These are phyloP conservation scores for Phytophthora megakarya DNA, from an alignment of 352 stramenopile species.

Conservation along the genomic window DNA sequence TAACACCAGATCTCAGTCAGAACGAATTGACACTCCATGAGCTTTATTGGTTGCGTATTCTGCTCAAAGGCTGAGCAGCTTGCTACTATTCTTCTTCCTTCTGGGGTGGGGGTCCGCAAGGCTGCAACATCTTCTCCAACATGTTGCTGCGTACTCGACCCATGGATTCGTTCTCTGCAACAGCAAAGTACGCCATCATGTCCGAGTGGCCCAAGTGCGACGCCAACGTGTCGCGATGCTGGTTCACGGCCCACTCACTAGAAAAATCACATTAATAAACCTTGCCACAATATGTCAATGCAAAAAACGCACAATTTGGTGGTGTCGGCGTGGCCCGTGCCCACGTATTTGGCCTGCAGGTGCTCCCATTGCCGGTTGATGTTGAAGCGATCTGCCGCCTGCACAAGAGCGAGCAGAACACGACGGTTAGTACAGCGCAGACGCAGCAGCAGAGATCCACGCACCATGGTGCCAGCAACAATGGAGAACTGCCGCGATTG, in stretches of 20 bases:
- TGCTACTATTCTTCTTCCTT: slow-evolving; percentile 74
- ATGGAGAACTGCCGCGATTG: background rate
- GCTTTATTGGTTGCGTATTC: slow-evolving; percentile 8
- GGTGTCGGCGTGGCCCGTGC: slow-evolving; percentile 96
- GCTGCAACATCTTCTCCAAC: slow-evolving; percentile 84
- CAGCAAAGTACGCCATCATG: slow-evolving; percentile 97
- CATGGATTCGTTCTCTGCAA: slow-evolving; percentile 97
- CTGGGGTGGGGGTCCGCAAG: slow-evolving; percentile 70
- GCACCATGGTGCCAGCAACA: slow-evolving; percentile 25
- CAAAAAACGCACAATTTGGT: slow-evolving; percentile 97
- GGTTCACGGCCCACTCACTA: slow-evolving; percentile 98
- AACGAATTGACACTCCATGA: slow-evolving; percentile 2
- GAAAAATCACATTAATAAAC: background rate
- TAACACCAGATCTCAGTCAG: no score
- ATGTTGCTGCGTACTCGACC: slow-evolving; percentile 78
- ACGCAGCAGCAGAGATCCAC: slow-evolving; percentile 7
- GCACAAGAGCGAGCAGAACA: slow-evolving; percentile 9
- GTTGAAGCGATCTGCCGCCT: slow-evolving; percentile 90
- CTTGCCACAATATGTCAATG: background rate
- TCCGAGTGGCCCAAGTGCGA: slow-evolving; percentile 98
- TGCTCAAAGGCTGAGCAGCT: background rate
- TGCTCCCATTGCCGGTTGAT: slow-evolving; percentile 95
- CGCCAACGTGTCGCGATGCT: slow-evolving; percentile 98
- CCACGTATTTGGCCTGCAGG: slow-evolving; percentile 94
- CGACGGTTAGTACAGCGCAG: slow-evolving; percentile 4